Base-by-base conservation (phyloP, 805 yeast species). In the Candida awuae region DNA sequence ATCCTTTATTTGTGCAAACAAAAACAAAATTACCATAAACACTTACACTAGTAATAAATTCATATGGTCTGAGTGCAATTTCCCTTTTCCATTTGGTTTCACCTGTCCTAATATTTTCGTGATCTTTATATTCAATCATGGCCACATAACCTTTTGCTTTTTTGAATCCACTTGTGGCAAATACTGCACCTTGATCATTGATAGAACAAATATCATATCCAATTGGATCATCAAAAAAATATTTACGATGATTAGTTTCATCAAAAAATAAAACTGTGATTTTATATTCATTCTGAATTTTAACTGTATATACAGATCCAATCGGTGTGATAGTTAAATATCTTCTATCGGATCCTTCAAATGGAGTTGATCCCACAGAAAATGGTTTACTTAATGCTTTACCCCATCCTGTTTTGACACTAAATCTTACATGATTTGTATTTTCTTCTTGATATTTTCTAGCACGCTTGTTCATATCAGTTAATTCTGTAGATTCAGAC, bases 201-300 rank as follows among this genome's bases (percentile, higher is more conserved):
- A 90, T 66, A 1, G 83, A 74, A 20, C 94, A 90, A 37, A 85
- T 59, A 55, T 86, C 95, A 58, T 70, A 85, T 12, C 73, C 70
- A 44, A 70, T 68, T 33, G 73, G 58, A 59, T 90, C 97, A 34
- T 78, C 80, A 61, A 90, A 88, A 59, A 86, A 90, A 52, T 85
- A 85, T 51, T 86, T 95, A 41, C 78, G 74, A 53, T 80, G 81
- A 10, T 70, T 53, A 0, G 85, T 76, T 38, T 81, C 67, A 55
- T 90, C 97, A 53, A 85, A 86, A 53, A 92, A 90, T 12, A 85
- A 75, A 2, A 88, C 85, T 0, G 95, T 88, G n/a, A 90, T 68
- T 19, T 45, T 39, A 10, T 15, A 37, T 48, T 76, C 64, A 20
- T 65, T 66, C 17, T 71, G 77, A 44, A 70, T 76, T 37, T 73